These are phyloP conservation scores for Saccharomyces hybrid DNA, from an alignment of 1,139 yeast species.

Conservation along the genomic window DNA sequence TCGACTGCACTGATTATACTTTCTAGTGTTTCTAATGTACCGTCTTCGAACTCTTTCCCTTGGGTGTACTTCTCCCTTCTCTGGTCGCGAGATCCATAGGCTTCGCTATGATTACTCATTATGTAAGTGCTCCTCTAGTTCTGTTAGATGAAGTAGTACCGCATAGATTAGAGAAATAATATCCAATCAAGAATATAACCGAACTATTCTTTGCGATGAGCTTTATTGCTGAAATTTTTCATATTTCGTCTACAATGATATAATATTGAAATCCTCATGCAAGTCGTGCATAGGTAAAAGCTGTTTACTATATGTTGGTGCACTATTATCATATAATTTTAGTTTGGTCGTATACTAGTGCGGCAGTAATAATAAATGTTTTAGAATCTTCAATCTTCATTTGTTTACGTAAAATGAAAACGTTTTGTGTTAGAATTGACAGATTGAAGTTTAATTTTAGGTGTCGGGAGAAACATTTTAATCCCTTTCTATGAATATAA, in stretches of 20 bases:
- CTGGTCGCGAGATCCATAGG: neutral
- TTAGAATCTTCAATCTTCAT: neutral
- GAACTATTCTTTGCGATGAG: neutral
- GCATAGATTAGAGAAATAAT: neutral
- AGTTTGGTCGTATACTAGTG: neutral
- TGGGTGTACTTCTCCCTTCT: constrained; percentile 7
- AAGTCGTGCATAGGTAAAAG: neutral
- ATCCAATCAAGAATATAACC: neutral
- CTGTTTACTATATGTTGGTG: neutral
- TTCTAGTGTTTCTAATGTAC: constrained; percentile 25
- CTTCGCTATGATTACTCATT: neutral
- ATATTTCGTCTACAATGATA: neutral
- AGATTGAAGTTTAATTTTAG: neutral
- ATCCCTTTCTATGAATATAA: too few species aligned
- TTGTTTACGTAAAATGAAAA: neutral
- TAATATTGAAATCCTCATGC: neutral
- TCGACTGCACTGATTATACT: constrained; percentile 16
- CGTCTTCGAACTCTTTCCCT: constrained; percentile 22
- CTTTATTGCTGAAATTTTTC: neutral
- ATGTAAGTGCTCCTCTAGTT: neutral
- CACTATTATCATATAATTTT: neutral
- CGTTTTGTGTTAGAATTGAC: neutral
- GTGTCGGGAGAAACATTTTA: neutral
- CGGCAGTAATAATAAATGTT: neutral
- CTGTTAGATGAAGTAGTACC: neutral